Conservation (phyloP, 139 green algal species). For the Desmodesmus armatus region DNA sequence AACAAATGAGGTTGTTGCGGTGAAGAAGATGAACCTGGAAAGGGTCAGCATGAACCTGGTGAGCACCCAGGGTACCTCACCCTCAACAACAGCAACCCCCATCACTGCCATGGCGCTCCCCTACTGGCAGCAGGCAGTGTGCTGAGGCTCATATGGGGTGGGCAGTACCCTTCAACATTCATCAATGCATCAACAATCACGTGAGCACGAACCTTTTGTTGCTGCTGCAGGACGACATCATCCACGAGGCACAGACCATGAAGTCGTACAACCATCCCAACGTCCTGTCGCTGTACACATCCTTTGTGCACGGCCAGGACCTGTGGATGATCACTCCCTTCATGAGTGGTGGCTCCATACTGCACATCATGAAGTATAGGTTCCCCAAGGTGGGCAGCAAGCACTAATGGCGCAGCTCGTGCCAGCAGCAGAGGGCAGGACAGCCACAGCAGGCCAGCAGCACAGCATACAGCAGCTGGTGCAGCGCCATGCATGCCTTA, state of each 20-base stretch:
- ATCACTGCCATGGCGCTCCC: no score
- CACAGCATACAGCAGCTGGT: background rate
- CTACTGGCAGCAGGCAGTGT: background rate
- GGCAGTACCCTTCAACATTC: background rate
- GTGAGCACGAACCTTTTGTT: background rate
- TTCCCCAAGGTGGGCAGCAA: conserved; percentile 71
- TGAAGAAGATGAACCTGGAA: conserved; percentile 98
- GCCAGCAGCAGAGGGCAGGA: conserved; percentile 79
- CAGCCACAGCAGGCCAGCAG: conserved; percentile 40
- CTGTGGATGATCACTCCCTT: conserved; percentile 98
- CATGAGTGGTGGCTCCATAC: conserved; percentile 80
- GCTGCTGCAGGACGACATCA: conserved; percentile 92
- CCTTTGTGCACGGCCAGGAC: conserved; percentile 90
- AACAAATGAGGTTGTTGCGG: conserved; percentile 85
- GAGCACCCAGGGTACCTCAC: background rate
- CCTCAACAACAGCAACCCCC: background rate
- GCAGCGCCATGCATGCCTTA: background rate
- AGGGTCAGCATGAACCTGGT: conserved; percentile 89
- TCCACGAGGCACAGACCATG: conserved; percentile 97
- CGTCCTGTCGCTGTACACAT: conserved; percentile 93
- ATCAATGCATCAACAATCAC: background rate
- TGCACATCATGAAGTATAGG: conserved; percentile 93
- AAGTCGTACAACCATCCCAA: conserved; percentile 93
- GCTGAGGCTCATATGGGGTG: background rate
- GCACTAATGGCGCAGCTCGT: conserved; percentile 60